These are phyloP conservation scores for Nepenthes gracilis DNA, from an alignment of 148 eudicot species.

Conservation along the genomic window DNA sequence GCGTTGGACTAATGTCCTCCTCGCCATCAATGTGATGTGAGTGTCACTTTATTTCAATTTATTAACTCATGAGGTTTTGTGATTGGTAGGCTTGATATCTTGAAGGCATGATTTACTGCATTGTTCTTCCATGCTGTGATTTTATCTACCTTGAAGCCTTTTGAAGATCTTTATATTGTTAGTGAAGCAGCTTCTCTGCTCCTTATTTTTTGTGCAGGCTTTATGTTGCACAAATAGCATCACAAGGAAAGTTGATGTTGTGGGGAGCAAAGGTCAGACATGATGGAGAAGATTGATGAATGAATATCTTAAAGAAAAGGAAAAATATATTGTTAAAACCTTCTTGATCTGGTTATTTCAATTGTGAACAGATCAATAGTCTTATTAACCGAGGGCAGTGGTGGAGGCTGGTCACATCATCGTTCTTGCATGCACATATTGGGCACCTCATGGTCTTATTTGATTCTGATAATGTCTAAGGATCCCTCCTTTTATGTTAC, in stretches of 20 bases:
- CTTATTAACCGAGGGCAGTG: constrained; percentile 71
- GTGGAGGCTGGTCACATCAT: constrained; percentile 77
- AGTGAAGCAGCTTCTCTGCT: background rate
- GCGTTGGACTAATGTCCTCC: constrained; percentile 49
- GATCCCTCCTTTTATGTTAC: background rate
- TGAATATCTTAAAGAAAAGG: background rate
- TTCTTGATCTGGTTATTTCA: constrained; percentile 6
- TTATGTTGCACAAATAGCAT: constrained; percentile 44
- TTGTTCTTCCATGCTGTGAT: background rate
- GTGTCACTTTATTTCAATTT: constrained; percentile 15
- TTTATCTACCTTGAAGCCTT: background rate
- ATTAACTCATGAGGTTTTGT: background rate
- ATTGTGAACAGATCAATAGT: constrained; percentile 54
- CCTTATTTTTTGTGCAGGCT: constrained; percentile 34
- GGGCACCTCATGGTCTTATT: constrained; percentile 72
- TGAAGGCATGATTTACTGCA: background rate
- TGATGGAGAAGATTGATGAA: constrained; percentile 1
- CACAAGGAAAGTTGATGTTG: constrained; percentile 53
- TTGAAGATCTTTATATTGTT: background rate
- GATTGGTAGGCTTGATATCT: background rate
- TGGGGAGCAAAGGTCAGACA: constrained; percentile 87
- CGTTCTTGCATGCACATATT: constrained; percentile 73
- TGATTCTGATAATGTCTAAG: background rate
- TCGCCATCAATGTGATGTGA: constrained; percentile 61
- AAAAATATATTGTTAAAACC: background rate